Conservation (phyloP, 75 land plant genomes). For the Selaginella tamariscina region DNA sequence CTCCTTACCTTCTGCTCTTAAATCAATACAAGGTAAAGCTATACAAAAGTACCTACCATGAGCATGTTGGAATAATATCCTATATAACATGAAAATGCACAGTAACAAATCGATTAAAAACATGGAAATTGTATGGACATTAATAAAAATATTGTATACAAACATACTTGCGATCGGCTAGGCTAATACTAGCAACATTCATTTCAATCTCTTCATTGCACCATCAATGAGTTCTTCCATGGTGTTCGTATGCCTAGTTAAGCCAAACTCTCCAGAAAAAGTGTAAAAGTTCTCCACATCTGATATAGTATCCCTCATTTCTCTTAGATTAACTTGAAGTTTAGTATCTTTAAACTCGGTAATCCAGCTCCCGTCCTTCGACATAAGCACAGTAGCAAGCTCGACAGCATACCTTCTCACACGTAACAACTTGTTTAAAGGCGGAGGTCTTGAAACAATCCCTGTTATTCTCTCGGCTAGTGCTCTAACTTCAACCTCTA, state of each 20-base stretch:
- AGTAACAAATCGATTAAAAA: no score
- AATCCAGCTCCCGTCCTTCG: constrained; percentile 8
- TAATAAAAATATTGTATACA: no score
- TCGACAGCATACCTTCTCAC: constrained; percentile 18
- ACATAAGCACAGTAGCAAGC: constrained; percentile 11
- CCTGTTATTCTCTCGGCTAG: background rate
- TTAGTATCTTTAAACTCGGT: background rate
- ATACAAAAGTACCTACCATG: no score
- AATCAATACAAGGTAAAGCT: no score
- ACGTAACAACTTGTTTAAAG: background rate
- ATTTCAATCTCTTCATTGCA: no score
- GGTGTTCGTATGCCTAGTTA: constrained; percentile 11
- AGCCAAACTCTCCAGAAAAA: constrained; percentile 17
- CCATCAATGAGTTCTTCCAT: no score
- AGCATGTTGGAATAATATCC: no score
- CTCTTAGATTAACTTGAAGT: background rate
- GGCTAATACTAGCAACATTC: no score
- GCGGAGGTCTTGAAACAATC: constrained; percentile 7
- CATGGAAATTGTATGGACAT: no score
- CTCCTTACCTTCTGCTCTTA: no score
- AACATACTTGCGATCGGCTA: no score
- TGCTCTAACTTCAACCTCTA: background rate
- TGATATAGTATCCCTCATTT: constrained; percentile 13
- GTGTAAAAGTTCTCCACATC: constrained; percentile 19
- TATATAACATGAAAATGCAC: no score